Evolutionary conservation across 2,329 filamentous ascomycete species (phyloP), one percentile per base, ranked within the genome.

Genomic region (Emericellopsis atlantica): DNA sequence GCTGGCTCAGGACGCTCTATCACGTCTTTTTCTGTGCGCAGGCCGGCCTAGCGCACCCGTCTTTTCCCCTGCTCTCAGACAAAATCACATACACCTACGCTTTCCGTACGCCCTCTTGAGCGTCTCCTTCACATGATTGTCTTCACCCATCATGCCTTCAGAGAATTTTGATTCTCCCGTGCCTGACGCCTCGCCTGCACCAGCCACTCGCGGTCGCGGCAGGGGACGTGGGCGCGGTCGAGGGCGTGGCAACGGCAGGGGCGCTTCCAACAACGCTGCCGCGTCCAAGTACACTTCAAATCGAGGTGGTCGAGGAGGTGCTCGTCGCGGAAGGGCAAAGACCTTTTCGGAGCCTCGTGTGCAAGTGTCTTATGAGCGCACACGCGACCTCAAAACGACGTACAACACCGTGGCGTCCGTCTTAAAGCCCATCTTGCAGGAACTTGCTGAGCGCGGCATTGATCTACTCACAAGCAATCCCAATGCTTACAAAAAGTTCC

Each of bases 311-410:
- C 54, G 60, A 42, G 57, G 59, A 36, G 59, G 58, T 47, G 56
- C 55, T 46, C 57, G 68, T 44, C 65, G 69, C 46, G 69, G 69
- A 45, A 69, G 72, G 43, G 67, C 70, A 55, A 77, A 77, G 59
- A 67, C 67, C 49, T 76, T 75, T 50, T 60, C 66, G 44, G 67
- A 72, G 46, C 60, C 65, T 46, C 68, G 65, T 46, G 67, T 71
- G 40, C 74, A 78, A 54, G 73, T 72, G 39, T 67, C 69, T 43
- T 72, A 75, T 48, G 74, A 78, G 54, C 76, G 81, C 41, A 75
- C 80, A 54, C 69, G 80, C 48, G 72, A 81, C 49, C 65, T 85
- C 50, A 81, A 81, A 56, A 74, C 76, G 42, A 67, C 68, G 21
- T 85, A 76, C 57, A 69, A 75, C n/a, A 64, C 70, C 43, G 71